Conservation (phyloP, 2,329 filamentous ascomycete genomes). For the Cladosporium austrohemisphaericum region DNA sequence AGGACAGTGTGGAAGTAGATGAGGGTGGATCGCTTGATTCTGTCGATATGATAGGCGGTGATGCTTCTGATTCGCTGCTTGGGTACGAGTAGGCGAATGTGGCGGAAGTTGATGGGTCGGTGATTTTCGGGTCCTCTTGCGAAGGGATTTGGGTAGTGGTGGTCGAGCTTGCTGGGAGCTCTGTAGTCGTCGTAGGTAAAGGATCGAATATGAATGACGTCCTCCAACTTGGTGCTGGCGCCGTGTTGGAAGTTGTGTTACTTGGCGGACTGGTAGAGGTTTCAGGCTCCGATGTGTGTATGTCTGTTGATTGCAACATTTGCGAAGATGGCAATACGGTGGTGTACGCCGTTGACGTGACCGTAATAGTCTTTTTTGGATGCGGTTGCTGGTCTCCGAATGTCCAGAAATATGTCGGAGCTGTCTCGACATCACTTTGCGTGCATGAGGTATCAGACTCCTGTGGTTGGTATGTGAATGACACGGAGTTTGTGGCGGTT, state of each 20-base stretch:
- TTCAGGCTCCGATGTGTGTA: background rate
- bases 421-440: background rate
- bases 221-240: background rate
- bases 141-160: background rate
- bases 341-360: constrained; percentile 1
- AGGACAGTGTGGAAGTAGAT: background rate
- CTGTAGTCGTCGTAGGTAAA: background rate
- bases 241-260: background rate
- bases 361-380: background rate
- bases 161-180: background rate
- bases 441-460: too few relatives aligned
- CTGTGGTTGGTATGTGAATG: background rate
- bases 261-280: background rate
- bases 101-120: background rate
- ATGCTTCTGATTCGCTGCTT: background rate
- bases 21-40: background rate
- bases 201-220: background rate
- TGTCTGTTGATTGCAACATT: background rate
- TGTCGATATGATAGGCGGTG: background rate
- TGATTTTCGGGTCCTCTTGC: background rate
- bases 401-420: background rate
- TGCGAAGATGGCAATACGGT: background rate
- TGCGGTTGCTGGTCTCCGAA: background rate
- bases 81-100: background rate
- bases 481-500: background rate